These are phyloP conservation scores for Colletotrichum tropicale DNA, from an alignment of 2,329 filamentous ascomycete genomes.

Conservation along the genomic window DNA sequence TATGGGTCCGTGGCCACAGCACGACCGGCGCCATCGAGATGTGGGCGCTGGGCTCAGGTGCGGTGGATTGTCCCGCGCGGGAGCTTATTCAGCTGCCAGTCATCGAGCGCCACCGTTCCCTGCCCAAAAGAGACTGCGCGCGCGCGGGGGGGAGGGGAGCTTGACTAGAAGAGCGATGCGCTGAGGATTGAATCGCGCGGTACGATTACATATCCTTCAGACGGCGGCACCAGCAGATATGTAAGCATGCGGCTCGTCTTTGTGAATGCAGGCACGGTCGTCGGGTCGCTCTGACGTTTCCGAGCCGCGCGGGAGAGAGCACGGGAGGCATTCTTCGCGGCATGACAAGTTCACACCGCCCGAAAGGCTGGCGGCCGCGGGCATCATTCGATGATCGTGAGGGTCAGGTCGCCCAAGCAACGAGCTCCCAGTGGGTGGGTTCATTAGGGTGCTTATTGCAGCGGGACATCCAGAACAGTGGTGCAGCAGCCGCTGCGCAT, in stretches of 20 bases:
- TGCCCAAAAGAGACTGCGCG: neutral
- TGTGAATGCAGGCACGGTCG: neutral
- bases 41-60: neutral
- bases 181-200: neutral
- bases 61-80: conserved; percentile 15
- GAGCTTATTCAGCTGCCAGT: conserved; percentile 15
- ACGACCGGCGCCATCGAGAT: neutral
- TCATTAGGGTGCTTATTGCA: neutral
- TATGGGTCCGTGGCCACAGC: neutral
- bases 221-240: neutral
- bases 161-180: neutral
- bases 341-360: neutral
- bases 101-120: neutral
- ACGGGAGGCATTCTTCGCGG: neutral
- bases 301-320: conserved; percentile 10
- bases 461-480: neutral
- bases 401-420: neutral
- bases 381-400: neutral
- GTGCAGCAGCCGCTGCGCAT: neutral
- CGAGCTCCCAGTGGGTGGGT: neutral
- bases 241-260: neutral
- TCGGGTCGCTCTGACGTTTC: neutral
- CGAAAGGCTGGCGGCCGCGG: neutral
- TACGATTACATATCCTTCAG: neutral
- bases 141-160: neutral